Evolutionary conservation across 1,284 basidiomycete genomes (phyloP), one percentile per base, ranked within the genome.

Genomic region (Trichosporon faecale): DNA sequence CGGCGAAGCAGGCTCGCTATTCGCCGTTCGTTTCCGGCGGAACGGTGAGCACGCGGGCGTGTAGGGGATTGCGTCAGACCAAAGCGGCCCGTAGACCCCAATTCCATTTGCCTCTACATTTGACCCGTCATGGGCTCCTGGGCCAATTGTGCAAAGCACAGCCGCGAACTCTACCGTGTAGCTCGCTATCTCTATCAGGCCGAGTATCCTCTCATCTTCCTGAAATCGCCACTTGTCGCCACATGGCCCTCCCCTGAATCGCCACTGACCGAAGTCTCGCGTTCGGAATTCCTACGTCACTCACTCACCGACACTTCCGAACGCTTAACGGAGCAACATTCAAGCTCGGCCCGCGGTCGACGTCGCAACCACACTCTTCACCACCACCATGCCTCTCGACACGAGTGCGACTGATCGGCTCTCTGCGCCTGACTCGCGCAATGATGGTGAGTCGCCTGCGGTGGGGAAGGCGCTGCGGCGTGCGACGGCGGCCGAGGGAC

Each of bases 251-350:
- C 6, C 57, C 57, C 57, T 61, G 57, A 31, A 61, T 61, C 29
- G 57, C 57, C 57, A 61, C 57, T 33, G 27, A n/a, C 57, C 57
- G 29, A 18, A 5, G 57, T 29, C 9, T 21, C 9, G 29, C 7
- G 57, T 33, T 61, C 57, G 57, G 57, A 61, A 61, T 61, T 61
- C 57, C 57, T 61, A 61, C 57, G 57, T 61, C 57, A 61, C 27
- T 55, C 52, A 7, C 8, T 29, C 55, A 31, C 55, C 55, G 25
- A 29, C 14, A 21, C 14, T 31, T 61, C 57, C 57, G 57, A 61
- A 61, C 16, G 5, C 57, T 29, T 29, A 61, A 61, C 16, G 5
- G 23, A 16, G n/a, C 27, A 31, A 29, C 16, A 12, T n/a, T 31
- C 27, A 31, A 29, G 14, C 55, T 27, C 49, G 23, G 23, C 49